Conservation (phyloP, 176 grass and related monocot species). For the Alloteropsis semialata region DNA sequence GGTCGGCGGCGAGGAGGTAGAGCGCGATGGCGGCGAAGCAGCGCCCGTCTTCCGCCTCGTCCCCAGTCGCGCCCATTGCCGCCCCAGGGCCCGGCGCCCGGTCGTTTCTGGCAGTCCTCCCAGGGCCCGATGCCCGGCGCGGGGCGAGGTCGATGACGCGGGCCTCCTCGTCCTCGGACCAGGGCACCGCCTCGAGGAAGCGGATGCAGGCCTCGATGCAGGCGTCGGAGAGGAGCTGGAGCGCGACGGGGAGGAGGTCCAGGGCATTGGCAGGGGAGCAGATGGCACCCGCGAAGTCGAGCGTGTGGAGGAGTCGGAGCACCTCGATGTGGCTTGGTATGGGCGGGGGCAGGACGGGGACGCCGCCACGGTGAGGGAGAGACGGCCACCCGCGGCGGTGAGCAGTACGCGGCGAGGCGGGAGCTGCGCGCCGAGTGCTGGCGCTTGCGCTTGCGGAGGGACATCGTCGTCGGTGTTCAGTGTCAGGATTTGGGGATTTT, state of each 20-base stretch:
- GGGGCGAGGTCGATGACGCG: constrained; percentile 39
- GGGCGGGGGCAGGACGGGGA: constrained; percentile 6
- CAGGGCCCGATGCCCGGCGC: no score
- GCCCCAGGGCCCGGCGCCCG: no score
- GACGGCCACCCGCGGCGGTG: neutral
- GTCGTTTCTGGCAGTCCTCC: no score
- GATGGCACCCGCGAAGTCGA: constrained; percentile 48
- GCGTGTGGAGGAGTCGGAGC: constrained; percentile 54
- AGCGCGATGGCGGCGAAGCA: no score
- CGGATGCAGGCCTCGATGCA: constrained; percentile 55
- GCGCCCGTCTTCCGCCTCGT: no score
- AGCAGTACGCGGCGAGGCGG: no score
- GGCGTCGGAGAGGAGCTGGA: constrained; percentile 56
- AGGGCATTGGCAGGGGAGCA: constrained; percentile 42
- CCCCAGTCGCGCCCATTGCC: no score
- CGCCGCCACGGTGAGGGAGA: neutral
- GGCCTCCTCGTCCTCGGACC: constrained; percentile 63
- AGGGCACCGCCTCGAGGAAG: constrained; percentile 59
- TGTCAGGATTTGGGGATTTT: no score
- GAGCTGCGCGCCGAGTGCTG: no score
- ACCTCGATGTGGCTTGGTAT: constrained; percentile 50
- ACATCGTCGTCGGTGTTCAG: no score
- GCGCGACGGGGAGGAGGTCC: constrained; percentile 48
- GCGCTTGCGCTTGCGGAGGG: no score
- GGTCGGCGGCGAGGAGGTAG: no score